Evolutionary conservation across 192 early-diverging fungal species (phyloP).

Genomic region (Dissophora ornata): DNA sequence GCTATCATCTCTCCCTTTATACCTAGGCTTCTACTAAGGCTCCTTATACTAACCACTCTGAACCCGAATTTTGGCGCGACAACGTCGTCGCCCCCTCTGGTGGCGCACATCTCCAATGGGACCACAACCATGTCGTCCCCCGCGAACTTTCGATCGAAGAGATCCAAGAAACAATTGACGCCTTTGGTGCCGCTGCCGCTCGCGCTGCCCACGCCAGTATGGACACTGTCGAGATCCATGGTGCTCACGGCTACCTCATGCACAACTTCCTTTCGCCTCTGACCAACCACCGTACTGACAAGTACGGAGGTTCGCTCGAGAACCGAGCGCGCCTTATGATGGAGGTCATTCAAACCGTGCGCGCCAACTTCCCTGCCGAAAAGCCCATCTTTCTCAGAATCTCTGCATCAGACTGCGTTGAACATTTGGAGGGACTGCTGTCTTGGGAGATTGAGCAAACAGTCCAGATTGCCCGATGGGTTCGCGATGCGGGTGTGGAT

Average conservation of each 20-base stretch:
- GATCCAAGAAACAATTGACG: slow-evolving; percentile 70
- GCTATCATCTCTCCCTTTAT: background rate
- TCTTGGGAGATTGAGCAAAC: slow-evolving; percentile 82
- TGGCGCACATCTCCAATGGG: slow-evolving; percentile 49
- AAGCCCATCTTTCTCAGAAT: slow-evolving; percentile 89
- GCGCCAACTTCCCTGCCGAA: slow-evolving; percentile 76
- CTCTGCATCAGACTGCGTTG: slow-evolving; percentile 77
- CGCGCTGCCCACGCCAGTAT: slow-evolving; percentile 86
- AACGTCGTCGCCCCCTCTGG: slow-evolving; percentile 74
- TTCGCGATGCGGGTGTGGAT: slow-evolving; percentile 80
- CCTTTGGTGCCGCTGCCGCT: slow-evolving; percentile 74
- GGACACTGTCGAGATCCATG: slow-evolving; percentile 89
- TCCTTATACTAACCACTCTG: slow-evolving; percentile 1
- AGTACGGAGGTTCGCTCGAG: slow-evolving; percentile 92
- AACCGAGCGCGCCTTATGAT: slow-evolving; percentile 85
- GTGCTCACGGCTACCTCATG: slow-evolving; percentile 91
- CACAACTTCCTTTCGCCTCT: slow-evolving; percentile 82
- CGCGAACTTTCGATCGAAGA: slow-evolving; percentile 72
- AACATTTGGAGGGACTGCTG: slow-evolving; percentile 47
- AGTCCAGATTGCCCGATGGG: slow-evolving; percentile 64
- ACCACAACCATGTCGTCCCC: slow-evolving; percentile 53
- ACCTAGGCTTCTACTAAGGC: background rate
- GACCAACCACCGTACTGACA: slow-evolving; percentile 88
- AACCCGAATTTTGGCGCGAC: slow-evolving; percentile 66
- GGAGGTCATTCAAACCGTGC: slow-evolving; percentile 71